These are phyloP conservation scores for Fusarium avenaceum DNA, from an alignment of 2,329 filamentous ascomycete species.

Conservation along the genomic window DNA sequence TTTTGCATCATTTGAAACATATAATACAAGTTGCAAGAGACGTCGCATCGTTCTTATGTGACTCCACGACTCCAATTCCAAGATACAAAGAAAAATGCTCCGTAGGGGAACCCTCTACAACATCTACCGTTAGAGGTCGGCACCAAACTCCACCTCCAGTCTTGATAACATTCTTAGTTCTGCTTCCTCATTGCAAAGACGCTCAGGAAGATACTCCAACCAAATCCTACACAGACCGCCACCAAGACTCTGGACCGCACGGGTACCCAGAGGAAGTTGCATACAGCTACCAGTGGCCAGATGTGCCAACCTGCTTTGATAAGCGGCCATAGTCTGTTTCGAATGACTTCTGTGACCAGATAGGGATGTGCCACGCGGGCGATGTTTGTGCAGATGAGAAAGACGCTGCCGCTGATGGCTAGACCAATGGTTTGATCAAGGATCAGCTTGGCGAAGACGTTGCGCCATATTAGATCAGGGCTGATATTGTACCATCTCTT, in stretches of 20 bases:
- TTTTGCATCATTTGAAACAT: background rate
- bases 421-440: constrained; percentile 56
- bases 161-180: background rate
- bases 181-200: constrained; percentile 50
- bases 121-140: background rate
- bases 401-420: constrained; percentile 52
- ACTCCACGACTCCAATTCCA: constrained; percentile 11
- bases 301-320: constrained; percentile 55
- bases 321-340: constrained; percentile 49
- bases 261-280: constrained; percentile 56
- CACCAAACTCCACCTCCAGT: constrained; percentile 20
- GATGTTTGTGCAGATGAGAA: constrained; percentile 55
- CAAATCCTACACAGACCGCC: constrained; percentile 54
- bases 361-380: constrained; percentile 48
- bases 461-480: constrained; percentile 53
- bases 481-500: constrained; percentile 40
- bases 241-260: constrained; percentile 55
- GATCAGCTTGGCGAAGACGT: constrained; percentile 53
- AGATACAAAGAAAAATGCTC: constrained; percentile 31
- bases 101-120: constrained; percentile 18
- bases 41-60: background rate
- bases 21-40: background rate
- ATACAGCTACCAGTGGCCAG: constrained; percentile 54
- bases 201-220: constrained; percentile 56
- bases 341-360: constrained; percentile 48